Evolutionary conservation across 441 rosid genomes (phyloP).

Genomic region (Erysimum cheiri): DNA sequence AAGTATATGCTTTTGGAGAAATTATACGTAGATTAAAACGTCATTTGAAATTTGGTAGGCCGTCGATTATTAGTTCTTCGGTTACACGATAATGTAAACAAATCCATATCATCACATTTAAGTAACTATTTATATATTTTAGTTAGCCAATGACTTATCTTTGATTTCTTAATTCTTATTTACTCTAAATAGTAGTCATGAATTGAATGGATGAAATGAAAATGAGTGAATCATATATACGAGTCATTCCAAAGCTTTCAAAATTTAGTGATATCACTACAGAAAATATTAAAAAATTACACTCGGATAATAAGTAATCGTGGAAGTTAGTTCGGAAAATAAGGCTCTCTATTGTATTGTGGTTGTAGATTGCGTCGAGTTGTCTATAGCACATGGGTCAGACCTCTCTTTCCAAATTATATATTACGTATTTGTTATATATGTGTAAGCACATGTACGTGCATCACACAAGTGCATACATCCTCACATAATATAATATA

Average conservation of each 20-base stretch:
- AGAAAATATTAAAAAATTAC: background rate
- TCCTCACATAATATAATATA: constrained; percentile 19
- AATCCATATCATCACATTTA: constrained; percentile 5
- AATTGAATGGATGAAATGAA: background rate
- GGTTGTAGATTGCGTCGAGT: constrained; percentile 41
- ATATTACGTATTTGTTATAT: constrained; percentile 21
- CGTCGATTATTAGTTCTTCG: constrained; percentile 33
- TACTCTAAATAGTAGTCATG: background rate
- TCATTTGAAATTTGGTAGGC: constrained; percentile 36
- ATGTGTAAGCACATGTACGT: constrained; percentile 20
- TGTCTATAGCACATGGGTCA: constrained; percentile 44
- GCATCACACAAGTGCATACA: constrained; percentile 29
- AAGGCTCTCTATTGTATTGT: constrained; percentile 22
- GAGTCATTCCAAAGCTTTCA: constrained; percentile 3
- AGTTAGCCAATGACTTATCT: background rate
- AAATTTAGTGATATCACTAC: constrained; percentile 2
- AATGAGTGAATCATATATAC: background rate
- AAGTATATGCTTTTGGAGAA: constrained; percentile 40
- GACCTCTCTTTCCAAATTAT: constrained; percentile 22
- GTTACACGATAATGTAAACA: constrained; percentile 41
- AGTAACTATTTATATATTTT: background rate
- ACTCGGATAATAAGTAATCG: constrained; percentile 9
- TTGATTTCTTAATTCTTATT: background rate
- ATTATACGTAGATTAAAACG: constrained; percentile 29
- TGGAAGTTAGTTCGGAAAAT: constrained; percentile 29